Base-by-base conservation (phyloP, 2,329 filamentous ascomycete genomes). In the Pyricularia pennisetigena region DNA sequence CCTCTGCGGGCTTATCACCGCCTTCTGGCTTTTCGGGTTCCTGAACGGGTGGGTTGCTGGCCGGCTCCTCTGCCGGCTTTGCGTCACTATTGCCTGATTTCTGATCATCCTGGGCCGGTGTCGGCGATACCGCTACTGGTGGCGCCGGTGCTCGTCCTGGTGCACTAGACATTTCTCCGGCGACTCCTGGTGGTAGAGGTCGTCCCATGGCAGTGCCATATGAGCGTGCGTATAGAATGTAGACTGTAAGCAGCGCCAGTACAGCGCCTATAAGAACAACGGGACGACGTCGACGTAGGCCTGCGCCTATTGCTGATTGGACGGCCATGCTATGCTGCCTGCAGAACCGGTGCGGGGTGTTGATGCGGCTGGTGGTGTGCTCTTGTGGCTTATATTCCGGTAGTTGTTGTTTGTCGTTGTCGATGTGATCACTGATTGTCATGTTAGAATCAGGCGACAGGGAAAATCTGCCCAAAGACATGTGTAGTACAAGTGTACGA, bases 201-300 rank as follows among this genome's bases (percentile, higher is more conserved):
- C 57, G 57, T 28, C 57, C 57, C 57, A 61, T 61, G 14, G 23
- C 57, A 24, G 57, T 28, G 23, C 23, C 57, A 6, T 61, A 61
- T 24, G 59, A 67, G 26, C 78, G 76, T 20, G 73, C 75, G 71
- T 73, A 74, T 71, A 74, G 76, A n/a, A 78, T 72, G 70, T 77
- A 75, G 66, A 78, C 68, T 66, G 75, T 78, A 32, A 73, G 70
- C 65, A 79, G 29, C 71, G 78, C 73, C 73, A 80, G 76, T 70
- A 75, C 70, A 61, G 75, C 72, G 67, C 74, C 71, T 59, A 73
- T 72, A 65, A 78, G 64, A 70, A 77, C 69, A 70, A 78, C 71
- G 32, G 74, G 68, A 29, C 77, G 76, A 49, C 75, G 74, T 64
- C 76, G 74, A 54, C 69, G 72, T 70, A 65, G 16, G n/a, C 66